Evolutionary conservation across 2,329 filamentous ascomycete genomes (phyloP), one percentile per base, ranked within the genome.

Genomic region (Aspergillus sp.): DNA sequence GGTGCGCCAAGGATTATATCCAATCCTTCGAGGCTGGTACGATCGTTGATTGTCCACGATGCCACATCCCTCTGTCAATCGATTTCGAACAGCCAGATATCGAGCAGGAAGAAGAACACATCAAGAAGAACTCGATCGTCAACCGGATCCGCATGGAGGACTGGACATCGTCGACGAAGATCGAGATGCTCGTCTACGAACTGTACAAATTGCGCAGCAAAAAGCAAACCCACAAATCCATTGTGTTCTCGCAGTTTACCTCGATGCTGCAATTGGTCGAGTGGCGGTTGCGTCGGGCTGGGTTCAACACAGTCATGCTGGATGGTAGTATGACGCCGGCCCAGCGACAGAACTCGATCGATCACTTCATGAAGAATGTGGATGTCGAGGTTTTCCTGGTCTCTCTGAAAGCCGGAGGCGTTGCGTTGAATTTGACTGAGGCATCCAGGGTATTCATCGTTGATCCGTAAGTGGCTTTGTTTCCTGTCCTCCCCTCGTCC

Each of bases 81-180:
- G 93, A 98, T 66, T 81, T 96, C 35, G 91, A 96, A 63, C 90
- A 96, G 69, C 88, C 90, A 0, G 90, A 94, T 56, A 90, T 96
- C 45, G 90, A 95, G 68, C 90, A 96, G 67, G 88, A 96, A 52
- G 86, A 91, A 64, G 77, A 81, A 1, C 71, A 83, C 5, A 82
- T 95, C 49, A 96, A 95, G 77, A 96, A 96, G 70, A 90, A 83
- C 9, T 95, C 89, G 1, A 98, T 98, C 66, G 94, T 97, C 75
- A 97, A 97, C 66, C 86, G 93, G 46, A 97, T 98, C 71, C 88
- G 91, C 69, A 96, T 97, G 90, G 88, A 94, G 65, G 87, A 97
- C 60, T 98, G 93, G 93, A 95, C 89, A 0, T 95, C 88, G 0
- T 96, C 89, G 1, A 96, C 90, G 52, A 98, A 98, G 73, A 98